Evolutionary conservation across 2,329 filamentous ascomycete genomes (phyloP).

Genomic region (Dactylonectria macrodidyma): DNA sequence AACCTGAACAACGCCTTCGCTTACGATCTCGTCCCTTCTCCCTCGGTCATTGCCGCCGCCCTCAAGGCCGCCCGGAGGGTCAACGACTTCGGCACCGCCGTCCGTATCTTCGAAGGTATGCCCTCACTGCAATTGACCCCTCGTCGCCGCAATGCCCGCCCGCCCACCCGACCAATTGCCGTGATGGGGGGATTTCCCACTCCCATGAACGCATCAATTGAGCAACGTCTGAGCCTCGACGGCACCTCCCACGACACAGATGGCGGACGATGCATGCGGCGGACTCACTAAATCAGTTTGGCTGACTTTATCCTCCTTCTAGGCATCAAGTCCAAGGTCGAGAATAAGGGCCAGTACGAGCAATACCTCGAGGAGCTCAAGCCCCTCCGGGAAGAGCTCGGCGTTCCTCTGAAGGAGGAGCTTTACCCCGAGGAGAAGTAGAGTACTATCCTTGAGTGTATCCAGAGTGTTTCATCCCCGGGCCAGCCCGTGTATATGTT

Average conservation of each 20-base stretch:
- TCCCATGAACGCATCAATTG: conserved; percentile 32
- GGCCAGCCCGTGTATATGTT: conserved; percentile 57
- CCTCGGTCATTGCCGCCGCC: conserved; percentile 90
- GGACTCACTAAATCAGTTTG: conserved; percentile 2
- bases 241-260: conserved; percentile 5
- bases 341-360: conserved; percentile 98
- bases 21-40: conserved; percentile 98
- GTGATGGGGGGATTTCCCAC: conserved; percentile 5
- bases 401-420: conserved; percentile 91
- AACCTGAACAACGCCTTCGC: conserved; percentile 99
- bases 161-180: conserved; percentile 23
- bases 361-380: conserved; percentile 96
- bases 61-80: conserved; percentile 95
- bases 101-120: conserved; percentile 98
- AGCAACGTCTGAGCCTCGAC: conserved; percentile 17
- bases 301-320: conserved; percentile 40
- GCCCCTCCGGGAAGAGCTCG: conserved; percentile 92
- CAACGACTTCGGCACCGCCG: conserved; percentile 98
- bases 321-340: conserved; percentile 99
- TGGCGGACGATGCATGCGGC: conserved; percentile 17
- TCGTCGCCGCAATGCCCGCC: conserved; percentile 27
- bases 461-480: conserved; percentile 39
- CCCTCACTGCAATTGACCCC: conserved; percentile 37
- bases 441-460: conserved; percentile 46
- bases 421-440: conserved; percentile 81